Evolutionary conservation across 805 yeast genomes (phyloP).

Genomic region (Priceomyces melissophilus): DNA sequence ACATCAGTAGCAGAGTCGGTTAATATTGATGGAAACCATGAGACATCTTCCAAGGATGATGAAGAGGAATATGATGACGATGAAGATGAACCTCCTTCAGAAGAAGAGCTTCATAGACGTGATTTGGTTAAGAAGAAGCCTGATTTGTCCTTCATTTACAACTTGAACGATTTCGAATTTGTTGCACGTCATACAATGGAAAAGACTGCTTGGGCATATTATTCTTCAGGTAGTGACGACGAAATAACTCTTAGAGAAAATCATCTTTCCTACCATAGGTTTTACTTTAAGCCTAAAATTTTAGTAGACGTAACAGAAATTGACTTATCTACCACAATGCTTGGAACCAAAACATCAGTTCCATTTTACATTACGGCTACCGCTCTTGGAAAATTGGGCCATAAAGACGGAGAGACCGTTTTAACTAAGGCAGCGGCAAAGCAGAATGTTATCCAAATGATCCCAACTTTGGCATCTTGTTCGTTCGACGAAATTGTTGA

Average conservation of each 20-base stretch:
- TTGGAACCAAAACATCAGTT: slow-evolving; percentile 64
- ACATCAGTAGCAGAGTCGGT: not conserved
- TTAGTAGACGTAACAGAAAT: slow-evolving; percentile 76
- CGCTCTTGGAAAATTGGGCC: slow-evolving; percentile 88
- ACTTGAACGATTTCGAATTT: slow-evolving; percentile 81
- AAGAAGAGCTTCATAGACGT: slow-evolving; percentile 24
- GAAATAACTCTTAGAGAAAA: slow-evolving; percentile 88
- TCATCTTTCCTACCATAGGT: slow-evolving; percentile 82
- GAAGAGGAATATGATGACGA: slow-evolving; percentile 37
- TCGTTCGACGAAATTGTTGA: slow-evolving; percentile 82
- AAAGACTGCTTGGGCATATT: slow-evolving; percentile 84
- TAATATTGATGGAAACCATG: not conserved
- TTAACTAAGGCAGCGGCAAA: slow-evolving; percentile 79
- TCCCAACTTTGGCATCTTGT: slow-evolving; percentile 87
- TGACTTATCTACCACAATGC: slow-evolving; percentile 66
- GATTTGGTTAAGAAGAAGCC: slow-evolving; percentile 50
- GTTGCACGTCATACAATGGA: slow-evolving; percentile 79
- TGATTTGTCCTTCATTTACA: slow-evolving; percentile 63
- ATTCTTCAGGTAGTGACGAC: slow-evolving; percentile 89
- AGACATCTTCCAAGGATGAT: slow-evolving; percentile 12
- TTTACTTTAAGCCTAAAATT: slow-evolving; percentile 82
- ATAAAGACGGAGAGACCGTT: slow-evolving; percentile 87
- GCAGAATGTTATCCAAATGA: slow-evolving; percentile 77
- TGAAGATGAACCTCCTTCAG: slow-evolving; percentile 34
- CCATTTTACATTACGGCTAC: slow-evolving; percentile 93